Conservation (phyloP, 306 rosid species). For the barrel medic (Medicago truncatula) region MtrunA17r5.0-ANR NC_053049.1:17545001-17545500, state of each 20-base stretch:
- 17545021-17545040: neutral
- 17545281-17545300: neutral
- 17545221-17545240: neutral
- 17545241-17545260: constrained; percentile 1
- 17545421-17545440: constrained; percentile 18
- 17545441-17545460: neutral
- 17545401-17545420: neutral
- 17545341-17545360: neutral
- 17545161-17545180: too few species aligned
- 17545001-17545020: constrained; percentile 10
- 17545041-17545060: too few species aligned
- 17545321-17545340: neutral
- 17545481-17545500: too few species aligned
- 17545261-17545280: neutral
- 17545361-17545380: too few species aligned
- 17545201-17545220: too few species aligned
- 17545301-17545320: neutral
- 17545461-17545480: neutral
- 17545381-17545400: neutral
- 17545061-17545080: constrained; percentile 21
- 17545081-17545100: neutral
- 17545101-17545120: neutral
- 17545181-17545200: too few species aligned
- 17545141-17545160: neutral
- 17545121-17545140: constrained; percentile 11